Percentiles rank a stretch among this genome's conserved stretches.
Conservation (phyloP, 192 early-diverging fungal species). For the Coemansia furcata region DNA sequence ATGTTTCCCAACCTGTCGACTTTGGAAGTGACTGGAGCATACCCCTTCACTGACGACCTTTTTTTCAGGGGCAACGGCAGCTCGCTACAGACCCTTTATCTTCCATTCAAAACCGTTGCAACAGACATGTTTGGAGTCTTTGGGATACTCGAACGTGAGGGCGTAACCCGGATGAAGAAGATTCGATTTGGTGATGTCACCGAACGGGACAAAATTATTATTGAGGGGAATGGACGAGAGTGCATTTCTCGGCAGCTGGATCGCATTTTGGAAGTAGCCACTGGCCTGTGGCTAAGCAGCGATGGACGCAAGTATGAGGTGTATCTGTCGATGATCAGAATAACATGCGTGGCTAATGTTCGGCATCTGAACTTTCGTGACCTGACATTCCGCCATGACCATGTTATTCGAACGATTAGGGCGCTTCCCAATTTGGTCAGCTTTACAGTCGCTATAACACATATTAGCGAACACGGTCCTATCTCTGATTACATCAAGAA, state of each 20-base stretch:
- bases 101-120: background rate
- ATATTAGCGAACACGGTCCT: background rate
- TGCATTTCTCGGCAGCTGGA: background rate
- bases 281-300: background rate
- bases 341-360: too few relatives aligned
- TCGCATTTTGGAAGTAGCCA: background rate
- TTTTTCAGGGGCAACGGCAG: background rate
- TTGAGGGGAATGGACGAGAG: background rate
- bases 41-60: background rate
- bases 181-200: background rate
- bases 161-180: background rate
- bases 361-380: background rate
- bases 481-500: background rate
- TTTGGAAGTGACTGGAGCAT: background rate
- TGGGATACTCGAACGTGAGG: background rate
- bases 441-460: background rate
- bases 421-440: background rate
- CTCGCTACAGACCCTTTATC: background rate
- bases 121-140: background rate
- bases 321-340: background rate
- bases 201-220: background rate
- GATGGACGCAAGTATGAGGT: background rate
- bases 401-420: background rate
- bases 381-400: background rate
- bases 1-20: background rate